Base-by-base conservation (phyloP, 2,329 filamentous ascomycete genomes). In the Aureobasidium melanogenum region DNA sequence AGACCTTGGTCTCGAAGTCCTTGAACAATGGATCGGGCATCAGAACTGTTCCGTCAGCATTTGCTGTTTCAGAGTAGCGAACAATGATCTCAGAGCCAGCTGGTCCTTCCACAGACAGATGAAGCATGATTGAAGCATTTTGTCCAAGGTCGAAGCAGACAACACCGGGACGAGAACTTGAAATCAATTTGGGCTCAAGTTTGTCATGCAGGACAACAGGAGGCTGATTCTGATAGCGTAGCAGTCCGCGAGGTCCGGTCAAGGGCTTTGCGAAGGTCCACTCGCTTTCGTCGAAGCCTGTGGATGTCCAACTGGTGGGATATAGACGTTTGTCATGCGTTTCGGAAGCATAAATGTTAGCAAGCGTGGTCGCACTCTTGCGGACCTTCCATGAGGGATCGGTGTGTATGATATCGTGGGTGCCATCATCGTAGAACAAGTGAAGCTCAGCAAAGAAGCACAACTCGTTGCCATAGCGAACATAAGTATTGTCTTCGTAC, bases 1-100 rank as follows among this genome's bases (percentile, higher is more conserved):
- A 76, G 9, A 77, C 75, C 12, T 69, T 67, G 56, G 68, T 72
- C 60, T 73, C 70, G 30, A 73, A 73, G 32, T 75, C 64, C 46
- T 70, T 71, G 66, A 75, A 75, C 15, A 75, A 63, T 8, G 73
- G 73, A 58, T 77, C 74, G 0, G 74, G 74, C 74, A 77, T 76
- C n/a, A 74, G 63, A 1, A 76, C 74, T 28, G 64, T 68, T 5
- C 71, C 70, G 39, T 70, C 65, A 7, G 71, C 66, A 36, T 68
- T 67, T 19, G 69, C 63, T 0, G 70, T 72, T 56, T 73, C 70
- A 3, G 67, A 69, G 38, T 72, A 72, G 15, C 71, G 69, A 4
- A 73, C 54, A 22, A 69, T 65, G 43, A 73, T 57, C 26, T 71
- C 67, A 0, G 69, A 67, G 2, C 70, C 71, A 1, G 69, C 63